Evolutionary conservation across 202 grass and related monocot species (phyloP).

Genomic region (Panicum hallii): DNA sequence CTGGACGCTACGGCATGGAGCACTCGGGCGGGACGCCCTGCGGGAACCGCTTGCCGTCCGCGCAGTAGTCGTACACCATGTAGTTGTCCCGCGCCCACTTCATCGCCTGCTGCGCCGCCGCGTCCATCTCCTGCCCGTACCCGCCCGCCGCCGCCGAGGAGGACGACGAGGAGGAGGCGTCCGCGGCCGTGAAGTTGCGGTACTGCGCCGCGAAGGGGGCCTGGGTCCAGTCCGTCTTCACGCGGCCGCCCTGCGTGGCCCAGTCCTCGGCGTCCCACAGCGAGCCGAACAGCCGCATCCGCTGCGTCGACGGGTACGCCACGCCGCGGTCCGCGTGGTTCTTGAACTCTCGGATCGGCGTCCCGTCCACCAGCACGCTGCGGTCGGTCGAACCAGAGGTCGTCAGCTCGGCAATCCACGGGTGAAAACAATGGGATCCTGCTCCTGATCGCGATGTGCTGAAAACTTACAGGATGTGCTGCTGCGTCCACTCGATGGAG

Average conservation of each 20-base stretch:
- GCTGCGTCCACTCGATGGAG: slow-evolving; percentile 79
- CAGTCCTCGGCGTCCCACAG: slow-evolving; percentile 91
- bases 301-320: slow-evolving; percentile 76
- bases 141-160: not conserved
- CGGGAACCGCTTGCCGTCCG: slow-evolving; percentile 58
- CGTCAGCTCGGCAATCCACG: not conserved
- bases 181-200: slow-evolving; percentile 63
- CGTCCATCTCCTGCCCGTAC: slow-evolving; percentile 69
- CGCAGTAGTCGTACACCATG: slow-evolving; percentile 96
- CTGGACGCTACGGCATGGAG: slow-evolving; percentile 47
- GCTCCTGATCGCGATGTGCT: not conserved
- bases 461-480: slow-evolving; percentile 68
- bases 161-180: not conserved
- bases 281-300: slow-evolving; percentile 73
- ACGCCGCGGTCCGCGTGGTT: slow-evolving; percentile 69
- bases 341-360: slow-evolving; percentile 72
- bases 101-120: slow-evolving; percentile 55
- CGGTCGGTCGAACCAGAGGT: not conserved
- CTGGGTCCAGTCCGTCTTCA: slow-evolving; percentile 71
- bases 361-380: slow-evolving; percentile 73
- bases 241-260: slow-evolving; percentile 69
- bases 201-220: slow-evolving; percentile 80
- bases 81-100: slow-evolving; percentile 61
- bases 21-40: slow-evolving; percentile 67
- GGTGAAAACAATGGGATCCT: too few species aligned